Evolutionary conservation across 306 rosid genomes (phyloP), one percentile per base, ranked within the genome.

Genomic region (Comarum palustre): DNA sequence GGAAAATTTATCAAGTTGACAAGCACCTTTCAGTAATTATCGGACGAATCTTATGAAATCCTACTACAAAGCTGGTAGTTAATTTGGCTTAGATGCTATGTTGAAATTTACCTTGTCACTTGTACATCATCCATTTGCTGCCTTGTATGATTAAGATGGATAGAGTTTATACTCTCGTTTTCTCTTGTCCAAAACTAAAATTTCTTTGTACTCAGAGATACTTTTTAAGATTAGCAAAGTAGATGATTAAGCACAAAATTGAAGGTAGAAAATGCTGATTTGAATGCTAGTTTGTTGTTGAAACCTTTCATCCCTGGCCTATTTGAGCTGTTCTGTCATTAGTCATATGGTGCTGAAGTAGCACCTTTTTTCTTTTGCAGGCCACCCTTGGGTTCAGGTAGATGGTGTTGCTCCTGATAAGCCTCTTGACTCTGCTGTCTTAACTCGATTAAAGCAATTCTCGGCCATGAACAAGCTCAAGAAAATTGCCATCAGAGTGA

Each of bases 361-460:
- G 66, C 63, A 52, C 66, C 80, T 71, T 58, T 78, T 52, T 62
- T 80, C 36, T 82, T 66, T 58, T 75, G 82, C 87, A 94, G 97
- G 96, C 74, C 99, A 94, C 74, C 97, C 97, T 12, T 94, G 97
- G 99, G 84, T 94, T 73, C 93, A 86, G 86, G 80, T 78, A 72
- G 87, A 82, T 57, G 96, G 97, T 70, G 82, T 78, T 80, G 99
- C 96, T 77, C 96, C 92, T 24, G 96, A 94, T 75, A 89, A 84
- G 71, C 97, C 97, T 20, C 95, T 94, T 83, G 97, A 91, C 79
- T 88, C 96, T 60, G 97, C 96, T 77, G 96, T 94, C 60, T 79
- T 94, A 77, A 66, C 82, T 85, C 99, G 97, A 59, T 86, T 94
- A 86, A 91, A 94, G 87, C 96, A 94, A 79, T 94, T 91, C 84